These are phyloP conservation scores for Herpetomonas samuelpessoai DNA, from an alignment of 208 protist species.

Conservation along the genomic window DNA sequence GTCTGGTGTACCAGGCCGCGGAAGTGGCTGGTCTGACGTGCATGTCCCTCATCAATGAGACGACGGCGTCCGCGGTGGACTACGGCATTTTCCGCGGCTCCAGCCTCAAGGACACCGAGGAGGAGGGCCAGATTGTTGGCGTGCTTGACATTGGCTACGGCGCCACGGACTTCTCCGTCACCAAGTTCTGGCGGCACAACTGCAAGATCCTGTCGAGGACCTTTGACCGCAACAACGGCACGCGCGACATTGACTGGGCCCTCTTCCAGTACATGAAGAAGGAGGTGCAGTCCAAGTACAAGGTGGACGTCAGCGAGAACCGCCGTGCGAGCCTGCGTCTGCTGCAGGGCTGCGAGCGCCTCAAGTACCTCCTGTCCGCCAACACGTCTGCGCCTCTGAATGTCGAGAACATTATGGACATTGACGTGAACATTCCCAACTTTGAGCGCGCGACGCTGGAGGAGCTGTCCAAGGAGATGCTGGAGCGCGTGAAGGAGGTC, in stretches of 20 bases:
- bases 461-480: slow-evolving; percentile 33
- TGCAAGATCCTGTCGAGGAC: slow-evolving; percentile 75
- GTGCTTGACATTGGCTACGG: slow-evolving; percentile 91
- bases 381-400: slow-evolving; percentile 81
- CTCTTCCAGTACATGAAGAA: slow-evolving; percentile 73
- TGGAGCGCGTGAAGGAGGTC: slow-evolving; percentile 51
- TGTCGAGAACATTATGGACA: slow-evolving; percentile 91
- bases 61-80: slow-evolving; percentile 84
- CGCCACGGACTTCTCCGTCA: slow-evolving; percentile 69
- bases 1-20: slow-evolving; percentile 72
- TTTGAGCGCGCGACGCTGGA: slow-evolving; percentile 83
- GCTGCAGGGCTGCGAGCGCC: slow-evolving; percentile 76
- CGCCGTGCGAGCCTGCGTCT: slow-evolving; percentile 80
- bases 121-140: slow-evolving; percentile 72
- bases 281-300: slow-evolving; percentile 85
- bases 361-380: slow-evolving; percentile 92
- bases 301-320: slow-evolving; percentile 84
- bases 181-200: slow-evolving; percentile 82
- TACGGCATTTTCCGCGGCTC: slow-evolving; percentile 89
- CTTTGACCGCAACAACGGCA: slow-evolving; percentile 82
- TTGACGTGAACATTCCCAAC: slow-evolving; percentile 83
- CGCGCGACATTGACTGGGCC: slow-evolving; percentile 80
- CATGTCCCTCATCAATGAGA: slow-evolving; percentile 90
- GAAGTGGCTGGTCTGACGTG: slow-evolving; percentile 88
- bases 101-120: slow-evolving; percentile 80